These are phyloP conservation scores for Daedaleopsis nitida DNA, from an alignment of 768 basidiomycete genomes.

Conservation along the genomic window DNA sequence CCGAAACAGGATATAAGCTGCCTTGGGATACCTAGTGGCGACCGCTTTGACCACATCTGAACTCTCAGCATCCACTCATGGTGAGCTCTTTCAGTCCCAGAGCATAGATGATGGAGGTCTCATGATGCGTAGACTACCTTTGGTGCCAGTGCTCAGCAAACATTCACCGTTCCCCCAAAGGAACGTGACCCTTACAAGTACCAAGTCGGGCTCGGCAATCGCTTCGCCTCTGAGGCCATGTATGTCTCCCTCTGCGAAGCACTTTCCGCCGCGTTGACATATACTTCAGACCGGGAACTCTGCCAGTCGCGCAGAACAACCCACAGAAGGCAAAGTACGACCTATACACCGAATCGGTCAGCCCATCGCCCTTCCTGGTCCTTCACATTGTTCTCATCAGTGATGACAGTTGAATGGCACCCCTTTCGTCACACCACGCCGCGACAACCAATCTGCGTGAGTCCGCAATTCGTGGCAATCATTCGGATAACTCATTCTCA, in stretches of 20 bases:
- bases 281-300: constrained; percentile 48
- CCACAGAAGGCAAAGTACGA: constrained; percentile 67
- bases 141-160: constrained; percentile 41
- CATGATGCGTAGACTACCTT: constrained; percentile 1
- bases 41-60: too few relatives aligned
- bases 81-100: too few relatives aligned
- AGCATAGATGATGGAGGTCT: too few relatives aligned
- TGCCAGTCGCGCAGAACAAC: constrained; percentile 61
- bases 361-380: constrained; percentile 18
- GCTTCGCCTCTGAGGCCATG: constrained; percentile 59
- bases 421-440: constrained; percentile 59
- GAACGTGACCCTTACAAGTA: constrained; percentile 57
- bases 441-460: constrained; percentile 53
- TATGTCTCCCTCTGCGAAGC: constrained; percentile 29
- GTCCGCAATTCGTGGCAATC: constrained; percentile 21
- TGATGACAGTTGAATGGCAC: constrained; percentile 54
- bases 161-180: constrained; percentile 40
- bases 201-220: constrained; percentile 60
- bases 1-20: not conserved
- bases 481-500: not conserved
- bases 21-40: too few relatives aligned
- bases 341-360: constrained; percentile 60
- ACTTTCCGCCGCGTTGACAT: not conserved
- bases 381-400: not conserved
- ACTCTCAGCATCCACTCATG: too few relatives aligned